Conservation (phyloP, 2,329 filamentous ascomycete genomes). For the Pseudogymnoascus sp. region DNA sequence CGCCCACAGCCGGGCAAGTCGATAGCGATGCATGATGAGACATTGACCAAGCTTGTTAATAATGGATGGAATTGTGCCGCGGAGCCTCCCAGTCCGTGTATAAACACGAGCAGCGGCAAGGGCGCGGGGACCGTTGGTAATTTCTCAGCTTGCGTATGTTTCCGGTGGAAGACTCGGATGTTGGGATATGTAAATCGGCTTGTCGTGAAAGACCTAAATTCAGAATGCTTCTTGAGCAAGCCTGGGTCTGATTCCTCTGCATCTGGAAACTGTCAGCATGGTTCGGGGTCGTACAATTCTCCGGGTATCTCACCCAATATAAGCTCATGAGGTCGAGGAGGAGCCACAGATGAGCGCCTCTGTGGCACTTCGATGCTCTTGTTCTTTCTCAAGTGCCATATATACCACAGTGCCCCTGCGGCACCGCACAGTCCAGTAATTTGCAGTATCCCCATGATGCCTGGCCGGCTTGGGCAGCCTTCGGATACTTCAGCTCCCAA, state of each 20-base stretch:
- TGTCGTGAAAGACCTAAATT: slow-evolving; percentile 65
- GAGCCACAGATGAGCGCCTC: background rate
- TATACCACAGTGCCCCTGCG: background rate
- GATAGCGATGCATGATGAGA: slow-evolving; percentile 77
- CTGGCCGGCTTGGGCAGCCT: background rate
- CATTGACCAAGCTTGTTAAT: slow-evolving; percentile 70
- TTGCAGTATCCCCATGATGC: background rate
- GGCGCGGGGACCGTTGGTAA: slow-evolving; percentile 65
- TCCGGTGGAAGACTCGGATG: slow-evolving; percentile 75
- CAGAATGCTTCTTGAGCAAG: slow-evolving; percentile 71
- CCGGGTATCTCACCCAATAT: background rate
- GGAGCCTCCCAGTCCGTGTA: slow-evolving; percentile 91
- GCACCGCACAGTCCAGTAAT: background rate
- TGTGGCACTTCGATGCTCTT: background rate
- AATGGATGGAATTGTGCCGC: slow-evolving; percentile 80
- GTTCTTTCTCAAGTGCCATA: background rate
- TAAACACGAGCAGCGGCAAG: slow-evolving; percentile 77
- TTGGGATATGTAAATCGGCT: slow-evolving; percentile 58
- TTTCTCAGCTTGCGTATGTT: slow-evolving; percentile 74
- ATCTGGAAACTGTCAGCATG: slow-evolving; percentile 15
- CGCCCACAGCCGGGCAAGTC: slow-evolving; percentile 86
- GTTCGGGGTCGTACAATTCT: background rate
- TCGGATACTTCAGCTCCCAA: background rate
- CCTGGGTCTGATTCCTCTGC: slow-evolving; percentile 51
- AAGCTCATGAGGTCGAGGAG: background rate